Conservation (phyloP, 805 yeast species). For the Maudiozyma saulgeensis region DNA sequence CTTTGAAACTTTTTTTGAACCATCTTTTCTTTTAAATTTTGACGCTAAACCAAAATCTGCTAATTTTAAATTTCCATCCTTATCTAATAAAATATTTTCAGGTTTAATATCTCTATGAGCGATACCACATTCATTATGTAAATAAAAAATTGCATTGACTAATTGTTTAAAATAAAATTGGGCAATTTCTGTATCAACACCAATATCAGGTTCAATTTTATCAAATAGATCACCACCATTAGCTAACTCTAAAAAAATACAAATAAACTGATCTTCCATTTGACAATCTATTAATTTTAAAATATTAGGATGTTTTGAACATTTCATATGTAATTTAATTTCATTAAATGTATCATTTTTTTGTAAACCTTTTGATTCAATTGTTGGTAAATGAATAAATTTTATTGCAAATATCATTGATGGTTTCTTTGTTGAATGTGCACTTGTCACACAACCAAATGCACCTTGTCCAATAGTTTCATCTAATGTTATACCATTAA, state of each 20-base stretch:
- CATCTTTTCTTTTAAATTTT: constrained; percentile 42
- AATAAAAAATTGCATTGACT: constrained; percentile 46
- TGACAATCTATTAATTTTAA: constrained; percentile 47
- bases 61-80: constrained; percentile 55
- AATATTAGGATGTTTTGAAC: constrained; percentile 52
- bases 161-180: constrained; percentile 63
- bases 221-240: constrained; percentile 71
- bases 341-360: constrained; percentile 42
- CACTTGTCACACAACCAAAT: constrained; percentile 53
- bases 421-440: constrained; percentile 31
- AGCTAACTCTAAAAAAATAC: constrained; percentile 61
- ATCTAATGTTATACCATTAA: constrained; percentile 39
- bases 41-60: constrained; percentile 73
- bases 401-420: constrained; percentile 46
- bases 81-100: constrained; percentile 59
- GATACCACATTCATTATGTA: constrained; percentile 55
- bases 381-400: constrained; percentile 38
- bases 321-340: constrained; percentile 47
- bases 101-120: constrained; percentile 74
- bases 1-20: constrained; percentile 37
- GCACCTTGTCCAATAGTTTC: constrained; percentile 58
- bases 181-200: constrained; percentile 56
- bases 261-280: constrained; percentile 45
- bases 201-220: constrained; percentile 67
- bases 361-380: constrained; percentile 28